These are phyloP conservation scores for Cyclospora cayetanensis DNA, from an alignment of 169 alveolate species.

Conservation along the genomic window DNA sequence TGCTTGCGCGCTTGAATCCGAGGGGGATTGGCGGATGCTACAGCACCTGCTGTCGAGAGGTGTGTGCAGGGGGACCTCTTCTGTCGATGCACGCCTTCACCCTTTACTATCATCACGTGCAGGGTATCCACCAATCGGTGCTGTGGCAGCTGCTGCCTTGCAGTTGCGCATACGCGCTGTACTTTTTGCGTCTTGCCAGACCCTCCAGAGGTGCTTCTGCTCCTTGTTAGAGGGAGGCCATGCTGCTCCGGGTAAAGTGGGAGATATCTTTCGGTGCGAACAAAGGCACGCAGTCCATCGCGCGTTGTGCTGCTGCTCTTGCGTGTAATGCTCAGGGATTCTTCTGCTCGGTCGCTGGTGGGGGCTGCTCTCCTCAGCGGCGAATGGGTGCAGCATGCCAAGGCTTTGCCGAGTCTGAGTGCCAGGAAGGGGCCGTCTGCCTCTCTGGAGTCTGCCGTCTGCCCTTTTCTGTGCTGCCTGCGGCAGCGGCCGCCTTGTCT, in stretches of 20 bases:
- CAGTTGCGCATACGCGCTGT: neutral
- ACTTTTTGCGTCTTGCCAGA: neutral
- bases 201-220: neutral
- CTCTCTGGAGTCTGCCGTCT: neutral
- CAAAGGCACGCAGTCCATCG: too few relatives aligned
- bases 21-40: neutral
- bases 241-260: neutral
- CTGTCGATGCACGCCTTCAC: too few relatives aligned
- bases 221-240: neutral
- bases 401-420: neutral
- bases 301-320: neutral
- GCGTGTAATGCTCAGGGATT: neutral
- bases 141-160: neutral
- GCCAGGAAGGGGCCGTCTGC: neutral
- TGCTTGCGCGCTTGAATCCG: neutral
- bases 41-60: constrained; percentile 53
- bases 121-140: too few relatives aligned
- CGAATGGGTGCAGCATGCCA: neutral
- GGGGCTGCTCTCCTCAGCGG: constrained; percentile 45
- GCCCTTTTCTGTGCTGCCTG: constrained; percentile 33
- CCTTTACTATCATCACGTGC: too few relatives aligned
- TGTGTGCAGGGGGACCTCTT: neutral
- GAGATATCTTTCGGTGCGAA: too few relatives aligned
- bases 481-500: neutral
- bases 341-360: constrained; percentile 17